Base-by-base conservation (phyloP, 345 rosid species). In the Gossypium rotundifolium region DNA sequence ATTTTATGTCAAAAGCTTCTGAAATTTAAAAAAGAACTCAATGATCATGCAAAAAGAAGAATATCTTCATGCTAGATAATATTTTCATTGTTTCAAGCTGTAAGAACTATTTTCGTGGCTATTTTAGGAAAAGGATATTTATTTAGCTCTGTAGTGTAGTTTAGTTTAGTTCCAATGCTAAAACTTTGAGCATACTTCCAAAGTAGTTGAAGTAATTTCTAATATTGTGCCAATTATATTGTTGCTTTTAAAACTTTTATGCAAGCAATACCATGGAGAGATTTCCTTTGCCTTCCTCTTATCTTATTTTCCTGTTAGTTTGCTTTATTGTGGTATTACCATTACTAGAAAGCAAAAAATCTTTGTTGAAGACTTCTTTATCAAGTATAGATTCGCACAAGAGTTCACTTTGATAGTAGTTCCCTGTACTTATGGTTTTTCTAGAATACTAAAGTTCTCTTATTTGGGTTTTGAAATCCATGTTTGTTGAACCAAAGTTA, bases 21-120 rank as follows among this genome's bases (percentile, higher is more conserved):
- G 45, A 69, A 51, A 51, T 14, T 69, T 69, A 0, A 9, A 29
- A 27, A 27, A 51, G 59, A 29, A n/a, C n/a, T n/a, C n/a, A n/a
- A n/a, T n/a, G n/a, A n/a, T n/a, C n/a, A n/a, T n/a, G n/a, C n/a
- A n/a, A n/a, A n/a, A n/a, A n/a, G n/a, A n/a, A n/a, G n/a, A n/a
- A n/a, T n/a, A n/a, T n/a, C n/a, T n/a, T n/a, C n/a, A n/a, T n/a
- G n/a, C 22, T 49, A 25, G 3, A 16, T 68, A 33, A 25, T 25
- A 3, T 68, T 27, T 16, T 22, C 59, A 16, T 46, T 51, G 44
- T 27, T 69, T 51, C 2, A 59, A 49, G 23, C 72, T 69, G 42
- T 8, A 48, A 27, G 59, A 69, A 69, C 22, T 25, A 68, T 13
- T 68, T 68, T 68, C 22, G 49, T 8, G 72, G 72, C 23, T 68